These are phyloP conservation scores for Leishmania tarentolae DNA, from an alignment of 208 protist species.

Conservation along the genomic window DNA sequence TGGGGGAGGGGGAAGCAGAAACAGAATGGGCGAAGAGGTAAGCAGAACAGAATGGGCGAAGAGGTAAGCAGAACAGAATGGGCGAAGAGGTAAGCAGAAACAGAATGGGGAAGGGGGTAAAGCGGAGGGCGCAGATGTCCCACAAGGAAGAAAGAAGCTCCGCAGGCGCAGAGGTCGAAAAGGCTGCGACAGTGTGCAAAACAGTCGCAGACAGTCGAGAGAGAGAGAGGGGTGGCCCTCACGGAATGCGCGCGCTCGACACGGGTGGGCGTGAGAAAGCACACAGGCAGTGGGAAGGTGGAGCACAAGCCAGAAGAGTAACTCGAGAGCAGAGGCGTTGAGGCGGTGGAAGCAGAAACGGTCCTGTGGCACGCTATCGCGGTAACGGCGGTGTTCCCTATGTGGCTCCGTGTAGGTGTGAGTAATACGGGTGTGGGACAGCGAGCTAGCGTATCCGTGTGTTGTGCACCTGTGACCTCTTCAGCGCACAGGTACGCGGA, in stretches of 20 bases:
- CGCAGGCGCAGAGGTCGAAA: not conserved
- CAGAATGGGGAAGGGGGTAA: not conserved
- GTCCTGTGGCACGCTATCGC: not conserved
- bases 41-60: no score
- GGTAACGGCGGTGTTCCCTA: not conserved
- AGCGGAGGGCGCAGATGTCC: not conserved
- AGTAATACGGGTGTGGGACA: not conserved
- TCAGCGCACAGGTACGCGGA: not conserved
- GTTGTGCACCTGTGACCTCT: not conserved
- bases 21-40: no score
- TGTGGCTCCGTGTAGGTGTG: not conserved
- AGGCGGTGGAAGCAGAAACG: not conserved
- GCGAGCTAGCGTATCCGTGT: no score
- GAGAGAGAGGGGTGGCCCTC: not conserved
- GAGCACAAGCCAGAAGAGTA: not conserved
- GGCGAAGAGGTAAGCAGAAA: no score
- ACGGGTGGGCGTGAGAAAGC: not conserved
- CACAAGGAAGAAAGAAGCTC: not conserved
- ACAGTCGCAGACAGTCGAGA: not conserved
- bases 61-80: no score
- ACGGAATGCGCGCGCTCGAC: not conserved
- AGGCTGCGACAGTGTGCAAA: not conserved
- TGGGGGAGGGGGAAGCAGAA: no score
- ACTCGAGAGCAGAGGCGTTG: not conserved
- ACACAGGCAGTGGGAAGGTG: not conserved